Evolutionary conservation across 2,329 filamentous ascomycete species (phyloP).

Genomic region (Fusarium vanettenii): DNA sequence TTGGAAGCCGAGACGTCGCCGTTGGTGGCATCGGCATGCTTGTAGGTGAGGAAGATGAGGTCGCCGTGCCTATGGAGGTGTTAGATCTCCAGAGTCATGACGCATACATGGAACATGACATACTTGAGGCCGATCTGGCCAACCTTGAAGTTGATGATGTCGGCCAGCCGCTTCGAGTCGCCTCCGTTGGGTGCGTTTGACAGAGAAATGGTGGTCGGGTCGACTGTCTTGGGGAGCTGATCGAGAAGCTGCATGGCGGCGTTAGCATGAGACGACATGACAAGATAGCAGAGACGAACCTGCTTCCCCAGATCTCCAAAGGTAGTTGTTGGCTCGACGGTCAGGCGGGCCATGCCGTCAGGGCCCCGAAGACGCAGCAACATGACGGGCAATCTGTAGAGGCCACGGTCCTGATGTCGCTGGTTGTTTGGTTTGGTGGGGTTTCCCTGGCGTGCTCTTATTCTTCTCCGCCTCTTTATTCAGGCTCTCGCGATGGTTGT

Average conservation of each 20-base stretch:
- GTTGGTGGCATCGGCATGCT: slow-evolving; percentile 62
- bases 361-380: slow-evolving; percentile 89
- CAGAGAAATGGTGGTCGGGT: slow-evolving; percentile 68
- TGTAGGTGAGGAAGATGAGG: slow-evolving; percentile 87
- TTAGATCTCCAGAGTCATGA: slow-evolving; percentile 6
- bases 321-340: slow-evolving; percentile 77
- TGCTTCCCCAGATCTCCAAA: slow-evolving; percentile 72
- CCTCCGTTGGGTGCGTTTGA: slow-evolving; percentile 70
- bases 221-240: slow-evolving; percentile 71
- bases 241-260: slow-evolving; percentile 60
- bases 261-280: slow-evolving; percentile 23
- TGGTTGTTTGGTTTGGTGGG: slow-evolving; percentile 22
- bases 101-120: slow-evolving; percentile 23
- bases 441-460: slow-evolving; percentile 12
- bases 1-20: slow-evolving; percentile 45
- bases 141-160: slow-evolving; percentile 67
- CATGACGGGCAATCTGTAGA: slow-evolving; percentile 62
- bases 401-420: slow-evolving; percentile 8
- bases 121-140: slow-evolving; percentile 71
- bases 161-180: slow-evolving; percentile 68
- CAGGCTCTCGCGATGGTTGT: background rate
- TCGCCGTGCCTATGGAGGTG: slow-evolving; percentile 75
- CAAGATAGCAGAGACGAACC: slow-evolving; percentile 51
- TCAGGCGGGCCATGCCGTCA: slow-evolving; percentile 91
- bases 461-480: background rate